Percentiles rank a stretch among this genome's conserved stretches.
These are phyloP conservation scores for Rhodotorula sp. DNA, from an alignment of 1,284 basidiomycete species.

Conservation along the genomic window DNA sequence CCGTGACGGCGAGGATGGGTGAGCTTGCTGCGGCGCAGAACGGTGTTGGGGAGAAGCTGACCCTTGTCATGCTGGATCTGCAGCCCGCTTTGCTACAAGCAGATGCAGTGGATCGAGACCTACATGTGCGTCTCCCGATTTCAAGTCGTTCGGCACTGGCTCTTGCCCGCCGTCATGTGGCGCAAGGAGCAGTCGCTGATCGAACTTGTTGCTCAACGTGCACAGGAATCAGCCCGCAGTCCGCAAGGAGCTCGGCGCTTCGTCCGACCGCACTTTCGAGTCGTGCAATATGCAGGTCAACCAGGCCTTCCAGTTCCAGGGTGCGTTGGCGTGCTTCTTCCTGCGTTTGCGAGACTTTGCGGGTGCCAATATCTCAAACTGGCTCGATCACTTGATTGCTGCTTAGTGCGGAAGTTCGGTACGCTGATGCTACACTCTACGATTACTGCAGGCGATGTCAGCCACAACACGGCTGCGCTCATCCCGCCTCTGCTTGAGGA, in stretches of 20 bases:
- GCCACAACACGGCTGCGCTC: constrained; percentile 67
- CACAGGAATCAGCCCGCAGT: constrained; percentile 50
- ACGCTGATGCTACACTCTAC: neutral
- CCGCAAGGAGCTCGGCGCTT: constrained; percentile 73
- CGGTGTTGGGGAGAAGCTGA: neutral
- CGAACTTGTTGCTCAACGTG: no score
- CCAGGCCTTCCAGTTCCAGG: constrained; percentile 45
- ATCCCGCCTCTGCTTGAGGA: constrained; percentile 71
- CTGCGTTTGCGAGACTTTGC: no score
- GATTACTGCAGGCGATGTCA: constrained; percentile 28
- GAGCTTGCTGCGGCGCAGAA: neutral
- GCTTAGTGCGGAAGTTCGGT: neutral
- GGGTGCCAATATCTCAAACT: no score
- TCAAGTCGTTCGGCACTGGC: no score
- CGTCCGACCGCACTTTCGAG: constrained; percentile 58
- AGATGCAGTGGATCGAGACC: constrained; percentile 74
- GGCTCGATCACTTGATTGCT: no score
- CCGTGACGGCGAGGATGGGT: constrained; percentile 58
- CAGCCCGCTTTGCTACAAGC: constrained; percentile 63
- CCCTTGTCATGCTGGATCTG: neutral
- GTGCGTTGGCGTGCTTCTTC: neutral
- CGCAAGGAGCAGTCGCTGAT: no score
- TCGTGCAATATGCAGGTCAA: constrained; percentile 57
- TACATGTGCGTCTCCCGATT: constrained; percentile 55
- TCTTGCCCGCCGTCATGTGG: no score